These are phyloP conservation scores for Rhododendron williamsianum DNA, from an alignment of 148 eudicot species.

Conservation along the genomic window DNA sequence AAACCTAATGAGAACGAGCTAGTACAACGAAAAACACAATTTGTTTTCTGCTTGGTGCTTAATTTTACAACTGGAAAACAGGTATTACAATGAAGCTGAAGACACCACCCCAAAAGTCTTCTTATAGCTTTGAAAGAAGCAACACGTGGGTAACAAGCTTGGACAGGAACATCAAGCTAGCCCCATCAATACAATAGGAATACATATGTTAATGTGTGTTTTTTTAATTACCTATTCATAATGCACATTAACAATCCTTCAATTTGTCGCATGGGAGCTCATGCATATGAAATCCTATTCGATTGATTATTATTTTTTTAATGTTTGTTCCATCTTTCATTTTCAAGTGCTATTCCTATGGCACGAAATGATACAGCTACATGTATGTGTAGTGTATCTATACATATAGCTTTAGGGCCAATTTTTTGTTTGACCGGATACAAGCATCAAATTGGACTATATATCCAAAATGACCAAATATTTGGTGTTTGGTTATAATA, in stretches of 20 bases:
- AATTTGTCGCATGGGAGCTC: background rate
- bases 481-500: background rate
- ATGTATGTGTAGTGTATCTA: background rate
- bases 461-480: background rate
- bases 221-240: background rate
- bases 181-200: background rate
- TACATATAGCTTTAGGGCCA: background rate
- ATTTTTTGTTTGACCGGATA: background rate
- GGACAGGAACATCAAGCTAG: background rate
- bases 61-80: background rate
- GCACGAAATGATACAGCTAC: background rate
- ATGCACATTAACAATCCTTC: background rate
- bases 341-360: background rate
- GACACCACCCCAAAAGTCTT: background rate
- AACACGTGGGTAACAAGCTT: background rate
- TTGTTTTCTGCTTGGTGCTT: background rate
- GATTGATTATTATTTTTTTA: background rate
- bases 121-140: background rate
- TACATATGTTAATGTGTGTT: background rate
- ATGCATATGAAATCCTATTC: background rate
- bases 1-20: background rate
- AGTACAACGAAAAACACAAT: background rate
- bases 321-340: background rate
- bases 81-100: background rate
- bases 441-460: background rate